phyloP scores from a whole-genome alignment of 225 moss, liverwort and hornwort genomes.

The Lunularia cruciata region DNA sequence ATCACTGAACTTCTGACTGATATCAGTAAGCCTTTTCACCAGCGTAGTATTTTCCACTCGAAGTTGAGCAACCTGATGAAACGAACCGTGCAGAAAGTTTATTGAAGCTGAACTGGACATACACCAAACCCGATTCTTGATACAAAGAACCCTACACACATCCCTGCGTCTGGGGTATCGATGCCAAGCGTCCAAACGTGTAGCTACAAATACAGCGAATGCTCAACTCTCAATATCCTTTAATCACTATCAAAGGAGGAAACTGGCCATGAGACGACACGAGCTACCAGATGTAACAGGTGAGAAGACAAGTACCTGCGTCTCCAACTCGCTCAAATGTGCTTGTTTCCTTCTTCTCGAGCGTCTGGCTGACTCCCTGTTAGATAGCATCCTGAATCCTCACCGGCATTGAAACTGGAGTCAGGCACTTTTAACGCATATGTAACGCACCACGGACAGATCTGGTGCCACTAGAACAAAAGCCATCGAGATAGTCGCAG shows the following conservation, averaged over 20 bases:
- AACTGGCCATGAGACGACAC: background rate
- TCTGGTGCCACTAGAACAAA: background rate
- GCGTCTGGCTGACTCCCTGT: constrained; percentile 93
- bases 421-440: background rate
- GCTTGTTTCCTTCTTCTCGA: constrained; percentile 98
- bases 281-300: background rate
- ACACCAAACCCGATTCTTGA: too few species aligned
- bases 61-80: constrained; percentile 69
- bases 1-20: constrained; percentile 74
- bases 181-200: too few species aligned
- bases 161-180: too few species aligned
- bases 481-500: background rate
- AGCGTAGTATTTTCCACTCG: constrained; percentile 67
- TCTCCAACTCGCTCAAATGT: constrained; percentile 81
- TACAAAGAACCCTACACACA: too few species aligned
- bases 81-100: constrained; percentile 2
- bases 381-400: constrained; percentile 83
- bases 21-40: constrained; percentile 62
- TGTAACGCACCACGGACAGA: background rate
- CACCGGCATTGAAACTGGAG: background rate
- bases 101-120: too few species aligned
- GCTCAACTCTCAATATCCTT: too few species aligned
- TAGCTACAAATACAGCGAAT: too few species aligned
- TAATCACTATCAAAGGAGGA: too few species aligned
- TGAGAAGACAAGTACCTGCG: constrained; percentile 62